phyloP scores from a whole-genome alignment of 139 green algal species.

The Chlamydomonas sp. region DNA sequence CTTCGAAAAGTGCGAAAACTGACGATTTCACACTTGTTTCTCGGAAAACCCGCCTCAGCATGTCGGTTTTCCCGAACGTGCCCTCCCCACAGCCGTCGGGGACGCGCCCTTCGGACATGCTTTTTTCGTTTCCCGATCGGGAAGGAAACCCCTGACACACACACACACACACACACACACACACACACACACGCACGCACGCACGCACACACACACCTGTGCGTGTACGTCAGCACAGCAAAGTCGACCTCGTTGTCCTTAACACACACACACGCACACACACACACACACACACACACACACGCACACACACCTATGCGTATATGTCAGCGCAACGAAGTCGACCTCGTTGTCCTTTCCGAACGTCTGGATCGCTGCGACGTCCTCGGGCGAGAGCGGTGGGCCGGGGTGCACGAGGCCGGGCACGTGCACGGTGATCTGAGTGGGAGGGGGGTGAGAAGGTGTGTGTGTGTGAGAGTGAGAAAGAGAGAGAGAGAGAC shows the following conservation, averaged over 20 bases:
- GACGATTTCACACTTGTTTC: too few relatives aligned
- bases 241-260: background rate
- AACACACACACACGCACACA: background rate
- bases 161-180: background rate
- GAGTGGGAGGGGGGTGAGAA: too few relatives aligned
- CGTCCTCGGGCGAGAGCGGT: background rate
- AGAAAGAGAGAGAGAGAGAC: too few relatives aligned
- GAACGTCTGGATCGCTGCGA: background rate
- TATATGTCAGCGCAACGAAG: background rate
- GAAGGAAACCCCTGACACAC: background rate
- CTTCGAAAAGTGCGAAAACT: too few relatives aligned
- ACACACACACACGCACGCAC: background rate
- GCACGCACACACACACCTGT: too few relatives aligned
- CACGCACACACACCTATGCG: background rate
- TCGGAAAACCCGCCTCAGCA: too few relatives aligned
- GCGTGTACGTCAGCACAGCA: background rate
- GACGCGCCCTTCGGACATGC: too few relatives aligned
- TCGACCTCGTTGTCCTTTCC: constrained; percentile 13
- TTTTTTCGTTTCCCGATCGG: too few relatives aligned
- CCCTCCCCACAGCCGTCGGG: too few relatives aligned
- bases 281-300: background rate
- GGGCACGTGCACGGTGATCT: constrained; percentile 14
- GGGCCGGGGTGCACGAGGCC: background rate
- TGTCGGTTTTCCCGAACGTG: too few relatives aligned
- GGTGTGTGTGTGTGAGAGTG: too few relatives aligned